Conservation (phyloP, 768 basidiomycete genomes). For the Lactarius akahatsu region DNA sequence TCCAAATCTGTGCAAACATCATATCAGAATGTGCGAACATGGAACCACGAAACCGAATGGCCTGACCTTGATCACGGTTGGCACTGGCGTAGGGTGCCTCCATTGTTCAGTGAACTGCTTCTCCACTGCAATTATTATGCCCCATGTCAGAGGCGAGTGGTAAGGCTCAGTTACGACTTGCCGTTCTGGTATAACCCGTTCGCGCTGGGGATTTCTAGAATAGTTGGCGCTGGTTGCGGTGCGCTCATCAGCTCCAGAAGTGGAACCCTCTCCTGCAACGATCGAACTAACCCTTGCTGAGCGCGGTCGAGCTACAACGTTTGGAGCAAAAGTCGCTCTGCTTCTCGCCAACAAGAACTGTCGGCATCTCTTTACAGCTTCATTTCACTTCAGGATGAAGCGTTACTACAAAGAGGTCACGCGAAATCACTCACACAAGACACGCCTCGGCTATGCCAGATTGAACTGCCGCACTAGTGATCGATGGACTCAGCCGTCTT, state of each 20-base stretch:
- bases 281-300: slow-evolving; percentile 18
- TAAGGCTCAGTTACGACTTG: slow-evolving; percentile 1
- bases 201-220: slow-evolving; percentile 18
- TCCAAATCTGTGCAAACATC: slow-evolving; percentile 30
- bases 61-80: slow-evolving; percentile 26
- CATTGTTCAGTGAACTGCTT: slow-evolving; percentile 30
- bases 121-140: slow-evolving; percentile 21
- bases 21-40: slow-evolving; percentile 3
- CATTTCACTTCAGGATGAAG: not conserved
- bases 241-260: not conserved
- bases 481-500: slow-evolving; percentile 5
- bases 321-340: slow-evolving; percentile 33
- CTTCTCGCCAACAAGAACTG: slow-evolving; percentile 26
- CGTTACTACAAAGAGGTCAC: not conserved
- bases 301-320: slow-evolving; percentile 23
- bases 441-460: slow-evolving; percentile 24
- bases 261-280: not conserved
- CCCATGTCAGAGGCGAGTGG: not conserved
- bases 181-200: slow-evolving; percentile 24
- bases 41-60: not conserved
- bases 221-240: slow-evolving; percentile 21
- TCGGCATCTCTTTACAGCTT: slow-evolving; percentile 30
- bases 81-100: slow-evolving; percentile 29
- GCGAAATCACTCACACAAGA: slow-evolving; percentile 23
- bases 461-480: slow-evolving; percentile 24